A percentile compares a stretch with the other conserved stretches of the same genome.
Conservation (phyloP, 805 yeast species). For the Komagataella pseudopastoris region DNA sequence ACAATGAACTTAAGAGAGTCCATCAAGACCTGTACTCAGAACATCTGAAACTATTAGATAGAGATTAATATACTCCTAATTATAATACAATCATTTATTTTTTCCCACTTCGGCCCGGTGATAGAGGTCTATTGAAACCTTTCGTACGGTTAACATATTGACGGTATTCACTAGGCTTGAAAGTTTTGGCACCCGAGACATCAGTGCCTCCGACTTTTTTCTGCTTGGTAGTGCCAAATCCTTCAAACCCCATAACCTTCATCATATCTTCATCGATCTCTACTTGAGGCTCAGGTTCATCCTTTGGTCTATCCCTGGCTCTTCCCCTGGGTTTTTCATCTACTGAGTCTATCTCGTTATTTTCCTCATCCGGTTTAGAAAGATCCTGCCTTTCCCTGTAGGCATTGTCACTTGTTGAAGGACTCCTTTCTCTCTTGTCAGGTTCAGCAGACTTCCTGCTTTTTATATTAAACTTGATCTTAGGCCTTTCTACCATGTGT, state of each 20-base stretch:
- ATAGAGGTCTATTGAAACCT: constrained; percentile 41
- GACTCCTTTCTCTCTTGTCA: constrained; percentile 2
- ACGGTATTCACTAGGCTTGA: constrained; percentile 31
- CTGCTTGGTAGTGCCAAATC: constrained; percentile 42
- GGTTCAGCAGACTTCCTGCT: constrained; percentile 1
- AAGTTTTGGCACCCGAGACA: constrained; percentile 26
- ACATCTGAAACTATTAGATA: constrained; percentile 25
- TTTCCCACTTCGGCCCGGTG: constrained; percentile 25
- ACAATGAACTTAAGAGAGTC: constrained; percentile 40
- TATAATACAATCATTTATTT: background rate
- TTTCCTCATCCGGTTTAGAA: background rate
- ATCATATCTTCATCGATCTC: constrained; percentile 18
- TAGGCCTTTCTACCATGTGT: constrained; percentile 6
- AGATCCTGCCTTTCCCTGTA: constrained; percentile 6
- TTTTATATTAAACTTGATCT: constrained; percentile 10
- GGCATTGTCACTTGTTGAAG: constrained; percentile 14
- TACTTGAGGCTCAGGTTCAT: constrained; percentile 6
- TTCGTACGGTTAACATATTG: constrained; percentile 47
- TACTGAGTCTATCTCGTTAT: background rate
- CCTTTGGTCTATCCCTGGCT: background rate
- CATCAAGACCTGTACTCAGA: constrained; percentile 45
- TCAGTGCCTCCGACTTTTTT: constrained; percentile 37
- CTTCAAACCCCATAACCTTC: constrained; percentile 43
- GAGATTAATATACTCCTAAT: background rate
- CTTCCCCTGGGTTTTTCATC: background rate